Evolutionary conservation across 352 stramenopile genomes (phyloP).

Genomic region (Thraustochytrium striatum): DNA sequence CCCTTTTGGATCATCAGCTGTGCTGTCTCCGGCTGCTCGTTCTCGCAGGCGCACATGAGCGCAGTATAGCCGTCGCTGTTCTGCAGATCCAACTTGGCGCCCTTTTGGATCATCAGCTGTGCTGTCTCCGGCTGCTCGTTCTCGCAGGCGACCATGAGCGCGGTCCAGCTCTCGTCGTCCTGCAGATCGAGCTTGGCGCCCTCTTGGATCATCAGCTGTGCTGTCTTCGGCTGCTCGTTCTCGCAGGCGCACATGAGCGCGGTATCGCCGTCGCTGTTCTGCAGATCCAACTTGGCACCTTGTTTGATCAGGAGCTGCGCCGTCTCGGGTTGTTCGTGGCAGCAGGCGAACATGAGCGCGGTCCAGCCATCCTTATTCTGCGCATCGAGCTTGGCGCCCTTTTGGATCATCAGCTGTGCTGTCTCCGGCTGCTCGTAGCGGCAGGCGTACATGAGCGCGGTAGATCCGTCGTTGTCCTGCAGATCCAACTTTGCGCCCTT

Average conservation of each 20-base stretch:
- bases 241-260: conserved; percentile 37
- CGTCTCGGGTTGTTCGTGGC: not conserved
- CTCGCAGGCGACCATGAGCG: conserved; percentile 37
- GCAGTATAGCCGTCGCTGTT: conserved; percentile 14
- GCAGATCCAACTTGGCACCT: not conserved
- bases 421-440: not conserved
- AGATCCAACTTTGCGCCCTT: not conserved
- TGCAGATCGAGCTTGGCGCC: conserved; percentile 24
- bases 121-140: conserved; percentile 13
- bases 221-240: too few relatives aligned
- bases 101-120: not conserved
- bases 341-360: conserved; percentile 30
- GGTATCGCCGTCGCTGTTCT: not conserved
- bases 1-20: conserved; percentile 2
- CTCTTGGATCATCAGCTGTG: too few relatives aligned
- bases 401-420: not conserved
- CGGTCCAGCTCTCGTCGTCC: not conserved
- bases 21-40: not conserved
- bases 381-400: not conserved
- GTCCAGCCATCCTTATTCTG: not conserved
- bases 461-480: not conserved
- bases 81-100: conserved; percentile 14
- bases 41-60: conserved; percentile 5
- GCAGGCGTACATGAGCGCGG: conserved; percentile 26
- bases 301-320: not conserved